Evolutionary conservation across 1,284 basidiomycete species (phyloP).

Genomic region (Neolentinus lepideus): DNA sequence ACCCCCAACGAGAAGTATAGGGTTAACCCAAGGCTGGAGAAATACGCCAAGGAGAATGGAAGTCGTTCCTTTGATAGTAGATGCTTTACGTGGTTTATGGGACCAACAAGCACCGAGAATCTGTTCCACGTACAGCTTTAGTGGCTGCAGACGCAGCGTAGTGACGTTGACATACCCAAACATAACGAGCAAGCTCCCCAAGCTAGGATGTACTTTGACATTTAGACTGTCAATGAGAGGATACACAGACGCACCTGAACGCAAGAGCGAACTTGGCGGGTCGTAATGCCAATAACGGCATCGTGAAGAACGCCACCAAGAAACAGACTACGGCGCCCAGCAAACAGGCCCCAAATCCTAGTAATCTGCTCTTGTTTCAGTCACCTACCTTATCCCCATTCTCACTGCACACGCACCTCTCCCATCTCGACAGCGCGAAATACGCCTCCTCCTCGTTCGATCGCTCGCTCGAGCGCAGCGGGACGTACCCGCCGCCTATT

Average conservation of each 20-base stretch:
- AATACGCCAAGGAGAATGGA: constrained; percentile 83
- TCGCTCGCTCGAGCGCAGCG: constrained; percentile 75
- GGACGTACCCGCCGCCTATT: constrained; percentile 78
- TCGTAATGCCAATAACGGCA: constrained; percentile 78
- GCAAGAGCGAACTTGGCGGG: constrained; percentile 87
- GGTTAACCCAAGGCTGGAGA: constrained; percentile 75
- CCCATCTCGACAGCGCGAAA: constrained; percentile 89
- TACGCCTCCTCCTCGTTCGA: constrained; percentile 97
- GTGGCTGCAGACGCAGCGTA: background rate
- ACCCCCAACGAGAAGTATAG: constrained; percentile 87
- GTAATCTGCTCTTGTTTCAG: constrained; percentile 43
- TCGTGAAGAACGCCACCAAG: constrained; percentile 88
- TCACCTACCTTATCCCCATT: background rate
- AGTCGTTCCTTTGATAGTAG: constrained; percentile 79
- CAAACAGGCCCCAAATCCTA: constrained; percentile 92
- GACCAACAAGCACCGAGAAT: constrained; percentile 81
- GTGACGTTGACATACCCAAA: constrained; percentile 52
- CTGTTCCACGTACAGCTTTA: constrained; percentile 27
- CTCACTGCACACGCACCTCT: constrained; percentile 45
- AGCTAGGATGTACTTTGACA: constrained; percentile 28
- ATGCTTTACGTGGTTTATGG: constrained; percentile 86
- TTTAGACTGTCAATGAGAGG: background rate
- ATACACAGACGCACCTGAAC: constrained; percentile 55
- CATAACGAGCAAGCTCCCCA: constrained; percentile 84
- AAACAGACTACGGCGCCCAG: constrained; percentile 93